A percentile compares a stretch with the other conserved stretches of the same genome.
These are phyloP conservation scores for Trichoderma simmonsii DNA, from an alignment of 2,329 filamentous ascomycete species.

Conservation along the genomic window DNA sequence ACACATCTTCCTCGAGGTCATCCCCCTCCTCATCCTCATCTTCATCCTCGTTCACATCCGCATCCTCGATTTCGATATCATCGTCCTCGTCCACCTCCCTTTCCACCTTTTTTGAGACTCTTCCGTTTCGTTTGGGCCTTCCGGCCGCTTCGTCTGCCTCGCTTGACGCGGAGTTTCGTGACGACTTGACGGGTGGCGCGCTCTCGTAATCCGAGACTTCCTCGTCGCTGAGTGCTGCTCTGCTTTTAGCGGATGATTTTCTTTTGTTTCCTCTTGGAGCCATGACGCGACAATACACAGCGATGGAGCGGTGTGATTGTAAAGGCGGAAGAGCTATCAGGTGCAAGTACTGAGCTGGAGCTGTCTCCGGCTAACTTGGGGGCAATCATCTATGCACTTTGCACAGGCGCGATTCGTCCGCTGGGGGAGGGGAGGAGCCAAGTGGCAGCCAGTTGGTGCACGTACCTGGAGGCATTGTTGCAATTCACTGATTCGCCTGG, in stretches of 20 bases:
- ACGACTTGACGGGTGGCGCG: conserved; percentile 24
- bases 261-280: conserved; percentile 13
- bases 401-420: not conserved
- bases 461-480: conserved; percentile 21
- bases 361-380: not conserved
- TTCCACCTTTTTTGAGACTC: not conserved
- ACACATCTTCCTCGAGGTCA: conserved; percentile 38
- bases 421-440: not conserved
- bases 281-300: conserved; percentile 2
- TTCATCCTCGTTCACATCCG: conserved; percentile 27
- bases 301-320: not conserved
- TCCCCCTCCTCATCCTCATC: conserved; percentile 33
- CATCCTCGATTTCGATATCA: conserved; percentile 7
- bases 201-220: conserved; percentile 34
- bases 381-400: not conserved
- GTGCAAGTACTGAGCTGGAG: not conserved
- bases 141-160: conserved; percentile 18
- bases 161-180: conserved; percentile 27
- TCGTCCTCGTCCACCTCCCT: not conserved
- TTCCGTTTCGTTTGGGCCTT: conserved; percentile 7
- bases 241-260: conserved; percentile 22
- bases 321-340: not conserved
- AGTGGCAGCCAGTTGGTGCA: not conserved
- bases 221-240: conserved; percentile 38
- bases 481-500: not conserved